Conservation (phyloP, 305 asterid species). For the Rubia tinctorum region DNA sequence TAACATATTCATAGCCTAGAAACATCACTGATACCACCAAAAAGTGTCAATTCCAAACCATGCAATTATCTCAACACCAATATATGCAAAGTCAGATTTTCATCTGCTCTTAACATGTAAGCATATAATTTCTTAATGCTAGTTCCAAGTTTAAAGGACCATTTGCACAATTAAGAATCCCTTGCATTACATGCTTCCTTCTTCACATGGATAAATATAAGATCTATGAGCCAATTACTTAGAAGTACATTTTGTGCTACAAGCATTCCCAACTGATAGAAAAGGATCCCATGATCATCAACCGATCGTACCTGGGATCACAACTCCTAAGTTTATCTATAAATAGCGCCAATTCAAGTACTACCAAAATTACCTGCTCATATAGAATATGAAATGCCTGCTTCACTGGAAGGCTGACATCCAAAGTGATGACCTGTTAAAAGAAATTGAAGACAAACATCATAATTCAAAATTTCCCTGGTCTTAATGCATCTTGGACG, state of each 20-base stretch:
- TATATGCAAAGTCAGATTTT: not conserved
- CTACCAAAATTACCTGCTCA: conserved; percentile 52
- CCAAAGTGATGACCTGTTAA: conserved; percentile 61
- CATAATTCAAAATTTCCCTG: not conserved
- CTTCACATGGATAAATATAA: too few species aligned
- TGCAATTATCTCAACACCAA: too few species aligned
- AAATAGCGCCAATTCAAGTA: not conserved
- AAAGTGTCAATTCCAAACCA: not conserved
- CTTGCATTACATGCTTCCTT: too few species aligned
- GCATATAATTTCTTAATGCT: not conserved
- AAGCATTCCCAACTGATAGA: not conserved
- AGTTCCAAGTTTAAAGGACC: too few species aligned
- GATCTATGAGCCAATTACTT: not conserved
- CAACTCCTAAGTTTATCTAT: too few species aligned
- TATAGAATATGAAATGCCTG: conserved; percentile 70
- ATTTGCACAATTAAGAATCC: too few species aligned
- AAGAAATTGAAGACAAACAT: conserved; percentile 11
- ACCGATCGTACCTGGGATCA: too few species aligned
- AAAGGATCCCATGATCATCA: not conserved
- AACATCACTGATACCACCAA: not conserved
- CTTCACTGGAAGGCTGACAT: conserved; percentile 61
- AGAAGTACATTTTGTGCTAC: not conserved
- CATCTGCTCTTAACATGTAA: conserved; percentile 2
- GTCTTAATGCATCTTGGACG: not conserved
- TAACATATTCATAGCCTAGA: not conserved